Conservation (phyloP, 2,329 filamentous ascomycete species). For the Karstenula rhodostoma region DNA sequence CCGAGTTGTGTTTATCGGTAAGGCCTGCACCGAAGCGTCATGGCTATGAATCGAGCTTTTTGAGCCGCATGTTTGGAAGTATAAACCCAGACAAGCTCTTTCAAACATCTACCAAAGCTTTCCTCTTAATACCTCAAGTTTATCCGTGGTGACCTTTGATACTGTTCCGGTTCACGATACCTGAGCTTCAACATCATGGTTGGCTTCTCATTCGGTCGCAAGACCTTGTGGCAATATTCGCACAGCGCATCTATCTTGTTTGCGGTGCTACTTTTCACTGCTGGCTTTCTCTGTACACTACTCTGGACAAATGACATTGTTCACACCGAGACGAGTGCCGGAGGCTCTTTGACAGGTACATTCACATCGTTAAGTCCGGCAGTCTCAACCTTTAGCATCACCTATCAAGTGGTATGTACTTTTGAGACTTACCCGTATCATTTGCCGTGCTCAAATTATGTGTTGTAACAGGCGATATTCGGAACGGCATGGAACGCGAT, state of each 20-base stretch:
- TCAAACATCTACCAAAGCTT: too few species aligned
- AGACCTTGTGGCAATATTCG: conserved; percentile 17
- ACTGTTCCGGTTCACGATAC: neutral
- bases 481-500: conserved; percentile 20
- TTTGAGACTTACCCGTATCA: neutral
- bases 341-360: conserved; percentile 10
- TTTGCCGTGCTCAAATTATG: neutral
- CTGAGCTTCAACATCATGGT: conserved; percentile 8
- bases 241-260: conserved; percentile 13
- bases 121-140: neutral
- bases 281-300: conserved; percentile 15
- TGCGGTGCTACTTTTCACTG: conserved; percentile 18
- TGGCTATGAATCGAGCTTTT: neutral
- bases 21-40: neutral
- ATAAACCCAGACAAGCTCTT: neutral
- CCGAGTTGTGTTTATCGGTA: neutral
- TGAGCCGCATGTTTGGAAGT: neutral
- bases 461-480: conserved; percentile 14
- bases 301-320: conserved; percentile 19
- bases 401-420: conserved; percentile 17
- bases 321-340: conserved; percentile 14
- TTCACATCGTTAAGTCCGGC: conserved; percentile 17
- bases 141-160: too few species aligned
- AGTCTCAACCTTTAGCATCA: conserved; percentile 18
- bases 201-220: conserved; percentile 7